These are phyloP conservation scores for Ophiostoma sp. DNA, from an alignment of 2,329 filamentous ascomycete genomes.

Conservation along the genomic window DNA sequence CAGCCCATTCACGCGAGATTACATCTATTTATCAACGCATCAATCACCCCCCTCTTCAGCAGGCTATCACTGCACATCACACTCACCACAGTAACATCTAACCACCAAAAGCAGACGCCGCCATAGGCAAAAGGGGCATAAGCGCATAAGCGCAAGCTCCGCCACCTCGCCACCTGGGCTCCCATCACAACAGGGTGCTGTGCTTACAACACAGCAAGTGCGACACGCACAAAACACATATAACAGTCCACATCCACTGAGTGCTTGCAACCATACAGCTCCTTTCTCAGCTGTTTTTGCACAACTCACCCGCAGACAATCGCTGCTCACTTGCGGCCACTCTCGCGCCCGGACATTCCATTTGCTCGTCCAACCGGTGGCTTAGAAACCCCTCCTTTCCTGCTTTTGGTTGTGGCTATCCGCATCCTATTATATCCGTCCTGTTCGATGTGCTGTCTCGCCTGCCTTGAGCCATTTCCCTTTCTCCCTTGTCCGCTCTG, in stretches of 20 bases:
- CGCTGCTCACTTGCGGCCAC: not conserved
- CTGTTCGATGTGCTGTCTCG: conserved; percentile 3
- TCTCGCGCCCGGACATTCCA: not conserved
- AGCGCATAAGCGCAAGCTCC: not conserved
- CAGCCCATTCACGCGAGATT: not conserved
- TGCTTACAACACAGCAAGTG: not conserved
- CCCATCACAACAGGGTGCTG: not conserved
- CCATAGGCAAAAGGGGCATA: not conserved
- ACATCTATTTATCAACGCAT: not conserved
- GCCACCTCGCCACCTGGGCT: not conserved
- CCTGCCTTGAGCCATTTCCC: not conserved
- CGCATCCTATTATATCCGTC: not conserved
- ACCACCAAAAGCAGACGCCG: not conserved
- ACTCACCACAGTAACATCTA: not conserved
- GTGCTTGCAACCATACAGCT: conserved; percentile 1
- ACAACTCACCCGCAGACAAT: not conserved
- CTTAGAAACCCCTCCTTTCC: conserved; percentile 20
- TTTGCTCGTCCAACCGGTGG: conserved; percentile 15
- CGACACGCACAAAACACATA: not conserved
- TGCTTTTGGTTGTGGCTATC: no score
- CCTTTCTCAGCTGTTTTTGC: not conserved
- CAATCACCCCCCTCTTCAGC: not conserved
- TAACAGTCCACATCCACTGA: not conserved
- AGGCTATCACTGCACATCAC: not conserved
- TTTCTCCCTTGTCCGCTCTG: not conserved